Base-by-base conservation (phyloP, 805 yeast species). In the Blastobotrys robertii region DNA sequence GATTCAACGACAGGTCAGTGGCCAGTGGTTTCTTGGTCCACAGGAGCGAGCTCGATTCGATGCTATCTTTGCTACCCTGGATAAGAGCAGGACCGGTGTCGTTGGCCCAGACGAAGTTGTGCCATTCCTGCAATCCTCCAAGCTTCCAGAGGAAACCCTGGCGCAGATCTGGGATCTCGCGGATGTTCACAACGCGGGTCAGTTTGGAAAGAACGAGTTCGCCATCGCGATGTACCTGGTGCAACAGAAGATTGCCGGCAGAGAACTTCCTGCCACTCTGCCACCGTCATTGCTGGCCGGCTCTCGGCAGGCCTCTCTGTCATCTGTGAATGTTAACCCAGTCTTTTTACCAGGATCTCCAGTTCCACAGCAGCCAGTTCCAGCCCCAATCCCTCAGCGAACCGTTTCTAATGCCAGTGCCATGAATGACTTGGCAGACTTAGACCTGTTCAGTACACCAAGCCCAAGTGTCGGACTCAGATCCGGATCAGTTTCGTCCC, bases 161-260 rank as follows among this genome's bases (percentile, higher is more conserved):
- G 98, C 97, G 1, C 66, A 77, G 16, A 79, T 90, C 35, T 92
- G 99, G 99, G 98, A 92, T 63, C 70, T 92, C 52, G 77, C 97
- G 8, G 97, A 92, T 60, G 73, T 86, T 48, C 82, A 84, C 51
- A 86, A 86, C 61, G 77, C 84, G 36, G 97, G 96, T 19, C 73
- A 73, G 34, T 86, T 92, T 57, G 72, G 84, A 39, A 77, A 74
- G 54, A 70, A 76, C 50, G 98, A 92, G 60, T 92, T 92, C 61
- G 79, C 94, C 2, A 81, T 92, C 57, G 97, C 97, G 12, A 81
- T 92, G 85, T 90, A 81, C 58, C 73, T 92, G 51, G 92, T 92
- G 7, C 94, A 87, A 63, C 84, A 81, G 62, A 81, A 76, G 55
- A 69, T 88, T 45, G 73, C 83, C 2, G 97, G 97, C 13, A 69